These are phyloP conservation scores for Brassica incana DNA, from an alignment of 345 rosid genomes.

Conservation along the genomic window DNA sequence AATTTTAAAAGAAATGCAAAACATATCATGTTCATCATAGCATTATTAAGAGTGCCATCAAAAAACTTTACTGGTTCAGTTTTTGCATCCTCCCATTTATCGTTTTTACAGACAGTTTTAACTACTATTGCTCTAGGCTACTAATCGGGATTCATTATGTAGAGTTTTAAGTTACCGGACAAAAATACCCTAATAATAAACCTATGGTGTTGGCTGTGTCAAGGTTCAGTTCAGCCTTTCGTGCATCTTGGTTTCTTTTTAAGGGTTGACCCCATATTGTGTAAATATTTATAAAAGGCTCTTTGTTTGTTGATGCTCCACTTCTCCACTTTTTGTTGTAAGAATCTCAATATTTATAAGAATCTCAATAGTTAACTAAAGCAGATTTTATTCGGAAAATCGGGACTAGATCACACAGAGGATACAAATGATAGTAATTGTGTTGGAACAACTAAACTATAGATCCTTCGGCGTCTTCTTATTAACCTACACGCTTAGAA, in stretches of 20 bases:
- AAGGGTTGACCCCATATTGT: no score
- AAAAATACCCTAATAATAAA: slow-evolving; percentile 5
- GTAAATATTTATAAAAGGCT: no score
- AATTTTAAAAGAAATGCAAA: background rate
- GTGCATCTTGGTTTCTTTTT: slow-evolving; percentile 11
- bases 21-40: background rate
- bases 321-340: no score
- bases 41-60: background rate
- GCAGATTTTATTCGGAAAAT: background rate
- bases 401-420: background rate
- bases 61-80: background rate
- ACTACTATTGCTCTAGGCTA: no score
- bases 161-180: no score
- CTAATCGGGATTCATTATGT: no score
- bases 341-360: no score
- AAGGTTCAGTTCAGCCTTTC: slow-evolving; percentile 26
- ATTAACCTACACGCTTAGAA: no score
- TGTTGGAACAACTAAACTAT: background rate
- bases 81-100: no score
- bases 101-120: background rate
- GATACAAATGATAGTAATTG: background rate
- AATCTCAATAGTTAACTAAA: no score
- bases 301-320: no score
- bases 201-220: slow-evolving; percentile 24
- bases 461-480: background rate